These are phyloP conservation scores for Metschnikowia vanudenii DNA, from an alignment of 805 yeast species.

Conservation along the genomic window DNA sequence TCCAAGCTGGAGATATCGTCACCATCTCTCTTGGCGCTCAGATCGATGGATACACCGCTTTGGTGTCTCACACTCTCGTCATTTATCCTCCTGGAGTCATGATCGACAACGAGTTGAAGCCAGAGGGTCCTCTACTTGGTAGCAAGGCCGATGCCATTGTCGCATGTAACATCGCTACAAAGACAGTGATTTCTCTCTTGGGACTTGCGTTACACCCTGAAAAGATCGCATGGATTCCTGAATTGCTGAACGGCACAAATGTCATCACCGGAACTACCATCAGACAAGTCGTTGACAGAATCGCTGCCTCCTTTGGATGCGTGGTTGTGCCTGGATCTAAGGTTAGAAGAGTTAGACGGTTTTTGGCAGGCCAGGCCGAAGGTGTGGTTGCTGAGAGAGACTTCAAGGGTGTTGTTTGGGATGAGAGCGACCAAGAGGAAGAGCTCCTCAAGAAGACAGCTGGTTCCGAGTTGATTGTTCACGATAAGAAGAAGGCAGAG, in stretches of 20 bases:
- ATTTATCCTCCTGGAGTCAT: conserved; percentile 66
- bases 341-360: conserved; percentile 87
- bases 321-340: conserved; percentile 88
- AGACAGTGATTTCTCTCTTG: conserved; percentile 75
- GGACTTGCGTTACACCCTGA: conserved; percentile 75
- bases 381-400: conserved; percentile 89
- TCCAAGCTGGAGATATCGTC: conserved; percentile 78
- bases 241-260: conserved; percentile 20
- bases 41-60: conserved; percentile 91
- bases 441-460: conserved; percentile 42
- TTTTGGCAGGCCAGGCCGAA: conserved; percentile 93
- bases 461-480: conserved; percentile 18
- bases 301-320: conserved; percentile 83
- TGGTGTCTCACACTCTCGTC: conserved; percentile 82
- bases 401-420: conserved; percentile 89
- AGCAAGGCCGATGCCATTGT: conserved; percentile 83
- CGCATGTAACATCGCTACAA: conserved; percentile 87
- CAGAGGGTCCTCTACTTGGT: conserved; percentile 81
- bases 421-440: conserved; percentile 76
- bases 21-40: conserved; percentile 87
- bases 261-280: conserved; percentile 66
- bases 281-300: conserved; percentile 74
- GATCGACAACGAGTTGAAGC: conserved; percentile 37
- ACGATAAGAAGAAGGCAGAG: conserved; percentile 12
- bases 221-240: conserved; percentile 46